These are phyloP conservation scores for Talaromyces liani DNA, from an alignment of 495 filamentous ascomycete species.

Conservation along the genomic window DNA sequence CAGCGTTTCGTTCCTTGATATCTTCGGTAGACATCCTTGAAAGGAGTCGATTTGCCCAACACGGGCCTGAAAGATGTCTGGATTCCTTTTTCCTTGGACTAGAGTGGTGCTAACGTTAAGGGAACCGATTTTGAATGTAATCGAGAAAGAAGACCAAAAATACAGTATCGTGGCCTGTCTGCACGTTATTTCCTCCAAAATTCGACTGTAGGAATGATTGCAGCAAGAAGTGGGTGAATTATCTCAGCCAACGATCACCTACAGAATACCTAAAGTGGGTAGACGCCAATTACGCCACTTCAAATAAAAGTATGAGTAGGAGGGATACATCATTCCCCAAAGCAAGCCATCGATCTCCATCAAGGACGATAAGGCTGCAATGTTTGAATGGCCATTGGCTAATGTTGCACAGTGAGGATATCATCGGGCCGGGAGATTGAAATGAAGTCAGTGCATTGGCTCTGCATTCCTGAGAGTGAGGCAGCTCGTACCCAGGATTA, in stretches of 20 bases:
- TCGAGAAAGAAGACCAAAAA: background rate
- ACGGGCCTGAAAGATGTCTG: background rate
- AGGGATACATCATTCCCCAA: background rate
- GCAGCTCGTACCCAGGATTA: background rate
- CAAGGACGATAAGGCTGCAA: background rate
- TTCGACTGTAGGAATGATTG: background rate
- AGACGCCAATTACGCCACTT: background rate
- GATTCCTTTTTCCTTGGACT: background rate
- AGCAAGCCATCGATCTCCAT: background rate
- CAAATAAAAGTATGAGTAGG: background rate
- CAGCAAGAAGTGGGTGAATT: background rate
- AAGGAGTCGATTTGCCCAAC: background rate
- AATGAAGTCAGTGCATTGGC: conserved; percentile 3
- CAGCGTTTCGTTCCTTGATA: background rate
- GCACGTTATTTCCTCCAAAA: background rate
- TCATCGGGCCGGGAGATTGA: background rate
- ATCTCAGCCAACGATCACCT: background rate
- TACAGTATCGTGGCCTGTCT: background rate
- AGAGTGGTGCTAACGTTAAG: background rate
- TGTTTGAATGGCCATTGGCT: conserved; percentile 4
- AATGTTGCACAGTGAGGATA: conserved; percentile 3
- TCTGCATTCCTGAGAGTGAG: conserved; percentile 1
- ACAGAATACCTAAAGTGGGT: background rate
- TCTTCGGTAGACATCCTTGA: conserved; percentile 3
- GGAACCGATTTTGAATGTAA: background rate